phyloP scores from a whole-genome alignment of 345 rosid species.

The Populus deltoides region DNA sequence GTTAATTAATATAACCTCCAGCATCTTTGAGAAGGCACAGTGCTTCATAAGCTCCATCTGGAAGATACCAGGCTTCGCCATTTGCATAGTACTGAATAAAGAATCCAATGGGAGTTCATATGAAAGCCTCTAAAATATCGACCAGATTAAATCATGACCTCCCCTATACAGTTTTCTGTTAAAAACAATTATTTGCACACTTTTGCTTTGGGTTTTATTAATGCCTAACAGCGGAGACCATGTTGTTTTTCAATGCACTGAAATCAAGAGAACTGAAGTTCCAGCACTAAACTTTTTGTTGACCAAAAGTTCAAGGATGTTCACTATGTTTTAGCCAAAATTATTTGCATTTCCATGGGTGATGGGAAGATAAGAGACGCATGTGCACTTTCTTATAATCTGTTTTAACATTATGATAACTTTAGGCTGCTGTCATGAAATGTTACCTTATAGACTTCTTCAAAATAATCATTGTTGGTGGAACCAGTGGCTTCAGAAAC shows the following conservation, averaged over 20 bases:
- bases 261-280: no score
- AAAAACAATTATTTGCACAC: no score
- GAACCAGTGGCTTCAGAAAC: conserved; percentile 89
- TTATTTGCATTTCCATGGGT: neutral
- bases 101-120: conserved; percentile 14
- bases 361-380: neutral
- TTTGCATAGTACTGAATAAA: conserved; percentile 65
- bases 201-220: no score
- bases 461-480: conserved; percentile 62
- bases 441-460: conserved; percentile 76
- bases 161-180: no score
- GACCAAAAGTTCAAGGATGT: no score
- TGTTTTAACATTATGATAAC: neutral
- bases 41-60: conserved; percentile 67
- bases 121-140: neutral
- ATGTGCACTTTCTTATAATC: neutral
- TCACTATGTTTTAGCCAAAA: neutral
- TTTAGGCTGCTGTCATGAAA: conserved; percentile 1
- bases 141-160: neutral
- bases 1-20: conserved; percentile 61
- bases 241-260: no score
- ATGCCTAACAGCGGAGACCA: no score
- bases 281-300: no score
- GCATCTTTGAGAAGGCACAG: conserved; percentile 61
- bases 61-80: conserved; percentile 86